A percentile compares a stretch with the other conserved stretches of the same genome.
phyloP scores from a whole-genome alignment of 2,329 filamentous ascomycete species.

The Trichoderma cornu-damae region DNA sequence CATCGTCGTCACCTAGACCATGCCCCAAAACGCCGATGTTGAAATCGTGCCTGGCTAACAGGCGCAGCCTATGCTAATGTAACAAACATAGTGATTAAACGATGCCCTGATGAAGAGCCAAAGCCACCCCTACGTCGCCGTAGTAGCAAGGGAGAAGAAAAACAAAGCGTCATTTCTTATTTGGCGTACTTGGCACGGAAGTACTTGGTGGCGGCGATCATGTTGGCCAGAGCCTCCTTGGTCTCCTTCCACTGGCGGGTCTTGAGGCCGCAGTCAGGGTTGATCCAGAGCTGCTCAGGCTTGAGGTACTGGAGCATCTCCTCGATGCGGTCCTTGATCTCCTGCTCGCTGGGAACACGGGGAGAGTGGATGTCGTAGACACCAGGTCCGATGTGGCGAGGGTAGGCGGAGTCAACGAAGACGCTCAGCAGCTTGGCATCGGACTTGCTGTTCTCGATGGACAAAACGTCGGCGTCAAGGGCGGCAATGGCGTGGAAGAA shows the following conservation, averaged over 20 bases:
- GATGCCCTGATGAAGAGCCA: slow-evolving; percentile 22
- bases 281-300: slow-evolving; percentile 98
- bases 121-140: slow-evolving; percentile 22
- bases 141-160: slow-evolving; percentile 21
- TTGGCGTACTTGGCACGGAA: slow-evolving; percentile 86
- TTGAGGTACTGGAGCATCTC: slow-evolving; percentile 98
- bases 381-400: slow-evolving; percentile 96
- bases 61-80: slow-evolving; percentile 34
- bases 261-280: slow-evolving; percentile 99
- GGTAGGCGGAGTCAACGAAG: slow-evolving; percentile 95
- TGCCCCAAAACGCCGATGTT: slow-evolving; percentile 54
- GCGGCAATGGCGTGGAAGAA: slow-evolving; percentile 99
- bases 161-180: slow-evolving; percentile 36
- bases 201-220: slow-evolving; percentile 97
- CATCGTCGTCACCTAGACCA: slow-evolving; percentile 33
- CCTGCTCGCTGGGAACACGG: slow-evolving; percentile 92
- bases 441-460: slow-evolving; percentile 99
- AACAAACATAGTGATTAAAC: slow-evolving; percentile 29
- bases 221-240: slow-evolving; percentile 90
- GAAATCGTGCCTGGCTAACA: slow-evolving; percentile 48
- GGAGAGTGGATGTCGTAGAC: slow-evolving; percentile 99
- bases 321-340: slow-evolving; percentile 95
- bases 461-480: slow-evolving; percentile 95
- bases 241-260: slow-evolving; percentile 98
- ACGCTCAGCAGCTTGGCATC: slow-evolving; percentile 99